Conservation (phyloP, 73 alveolate species). For the Paramecium pentaurelia region DNA sequence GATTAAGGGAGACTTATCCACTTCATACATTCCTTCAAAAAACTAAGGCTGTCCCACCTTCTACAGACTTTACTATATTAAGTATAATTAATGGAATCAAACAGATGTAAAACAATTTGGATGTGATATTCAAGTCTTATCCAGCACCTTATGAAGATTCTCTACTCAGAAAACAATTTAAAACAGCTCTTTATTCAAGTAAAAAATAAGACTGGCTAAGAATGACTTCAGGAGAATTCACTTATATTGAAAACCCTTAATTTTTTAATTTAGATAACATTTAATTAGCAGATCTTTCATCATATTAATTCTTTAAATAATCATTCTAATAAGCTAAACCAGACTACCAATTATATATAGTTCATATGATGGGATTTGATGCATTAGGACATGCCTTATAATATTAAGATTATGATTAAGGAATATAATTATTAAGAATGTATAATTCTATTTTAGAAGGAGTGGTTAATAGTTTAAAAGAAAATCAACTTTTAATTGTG, state of each 20-base stretch:
- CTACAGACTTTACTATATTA: slow-evolving; percentile 24
- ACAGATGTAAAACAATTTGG: not conserved
- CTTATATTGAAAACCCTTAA: slow-evolving; percentile 6
- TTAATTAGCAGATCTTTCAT: not conserved
- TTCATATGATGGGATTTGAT: slow-evolving; percentile 38
- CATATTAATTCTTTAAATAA: not conserved
- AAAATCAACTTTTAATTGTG: not conserved
- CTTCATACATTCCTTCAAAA: not conserved
- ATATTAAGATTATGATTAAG: slow-evolving; percentile 7
- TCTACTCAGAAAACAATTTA: not conserved
- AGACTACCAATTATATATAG: not conserved
- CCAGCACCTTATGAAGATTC: slow-evolving; percentile 23
- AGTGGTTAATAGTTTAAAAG: not conserved
- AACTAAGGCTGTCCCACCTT: slow-evolving; percentile 37
- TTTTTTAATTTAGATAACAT: not conserved
- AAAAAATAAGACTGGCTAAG: slow-evolving; percentile 9
- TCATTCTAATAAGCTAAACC: not conserved
- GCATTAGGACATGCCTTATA: slow-evolving; percentile 32
- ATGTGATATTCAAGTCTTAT: not conserved
- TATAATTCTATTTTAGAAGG: not conserved
- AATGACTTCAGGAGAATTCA: slow-evolving; percentile 21
- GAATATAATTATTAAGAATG: not conserved
- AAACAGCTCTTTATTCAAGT: not conserved
- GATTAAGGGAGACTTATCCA: not conserved
- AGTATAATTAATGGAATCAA: slow-evolving; percentile 19